Percentiles rank a stretch among this genome's conserved stretches.
These are phyloP conservation scores for Bidens hawaiensis DNA, from an alignment of 140 eudicot species.

Conservation along the genomic window DNA sequence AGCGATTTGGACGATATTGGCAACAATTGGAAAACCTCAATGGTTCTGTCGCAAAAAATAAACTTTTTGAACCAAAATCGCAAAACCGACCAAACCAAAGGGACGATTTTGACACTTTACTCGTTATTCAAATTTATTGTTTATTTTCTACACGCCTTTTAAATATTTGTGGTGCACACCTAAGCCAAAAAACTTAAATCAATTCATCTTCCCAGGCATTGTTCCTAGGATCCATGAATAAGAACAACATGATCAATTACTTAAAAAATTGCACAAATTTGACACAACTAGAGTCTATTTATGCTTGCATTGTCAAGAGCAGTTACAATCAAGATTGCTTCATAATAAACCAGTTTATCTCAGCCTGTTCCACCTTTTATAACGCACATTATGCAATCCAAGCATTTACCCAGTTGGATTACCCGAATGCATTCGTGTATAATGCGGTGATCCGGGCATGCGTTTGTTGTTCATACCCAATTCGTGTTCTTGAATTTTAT, in stretches of 20 bases:
- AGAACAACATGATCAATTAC: constrained; percentile 11
- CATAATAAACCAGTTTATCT: constrained; percentile 55
- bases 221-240: neutral
- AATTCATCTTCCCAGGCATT: constrained; percentile 6
- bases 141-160: too few relatives aligned
- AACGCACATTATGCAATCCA: constrained; percentile 35
- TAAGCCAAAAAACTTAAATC: neutral
- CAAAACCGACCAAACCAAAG: too few relatives aligned
- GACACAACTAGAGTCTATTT: constrained; percentile 40
- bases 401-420: constrained; percentile 51
- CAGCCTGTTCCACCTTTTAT: constrained; percentile 44
- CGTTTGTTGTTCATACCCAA: constrained; percentile 41
- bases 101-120: too few relatives aligned
- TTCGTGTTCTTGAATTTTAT: constrained; percentile 40
- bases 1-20: too few relatives aligned
- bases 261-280: constrained; percentile 39
- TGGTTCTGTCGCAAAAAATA: too few relatives aligned
- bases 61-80: too few relatives aligned
- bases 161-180: constrained; percentile 14
- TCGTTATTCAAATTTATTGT: too few relatives aligned
- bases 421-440: constrained; percentile 66
- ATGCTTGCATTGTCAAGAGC: constrained; percentile 51
- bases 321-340: constrained; percentile 49
- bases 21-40: too few relatives aligned
- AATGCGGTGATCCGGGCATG: constrained; percentile 62